Percentiles rank a stretch among this genome's conserved stretches.
Evolutionary conservation across 1,139 yeast species (phyloP).

Genomic region (Blastobotrys aristatus): DNA sequence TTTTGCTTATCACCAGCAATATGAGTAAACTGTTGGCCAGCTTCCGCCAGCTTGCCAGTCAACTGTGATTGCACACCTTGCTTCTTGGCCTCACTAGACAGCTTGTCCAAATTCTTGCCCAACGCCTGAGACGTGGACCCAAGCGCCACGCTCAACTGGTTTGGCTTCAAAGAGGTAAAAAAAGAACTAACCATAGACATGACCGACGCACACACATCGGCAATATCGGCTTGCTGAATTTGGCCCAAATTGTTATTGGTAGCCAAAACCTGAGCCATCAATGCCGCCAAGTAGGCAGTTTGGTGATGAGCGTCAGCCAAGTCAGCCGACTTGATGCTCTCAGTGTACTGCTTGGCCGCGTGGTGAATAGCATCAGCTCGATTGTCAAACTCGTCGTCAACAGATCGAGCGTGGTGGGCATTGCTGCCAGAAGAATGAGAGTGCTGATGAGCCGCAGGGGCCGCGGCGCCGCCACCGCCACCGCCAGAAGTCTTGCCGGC

Average conservation of each 20-base stretch:
- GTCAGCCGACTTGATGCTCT: background rate
- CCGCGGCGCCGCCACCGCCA: background rate
- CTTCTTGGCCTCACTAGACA: conserved; percentile 1
- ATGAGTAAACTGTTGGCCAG: background rate
- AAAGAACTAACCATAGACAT: conserved; percentile 25
- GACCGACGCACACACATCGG: conserved; percentile 20
- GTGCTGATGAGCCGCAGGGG: background rate
- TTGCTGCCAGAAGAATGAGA: no score
- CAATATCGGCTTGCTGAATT: background rate
- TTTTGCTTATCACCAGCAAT: background rate
- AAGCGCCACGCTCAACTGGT: background rate
- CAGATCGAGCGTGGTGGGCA: no score
- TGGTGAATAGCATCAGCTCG: background rate
- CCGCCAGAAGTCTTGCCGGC: background rate
- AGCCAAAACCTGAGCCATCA: background rate
- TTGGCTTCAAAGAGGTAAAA: background rate
- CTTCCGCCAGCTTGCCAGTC: conserved; percentile 3
- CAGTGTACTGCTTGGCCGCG: background rate
- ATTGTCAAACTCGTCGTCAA: background rate
- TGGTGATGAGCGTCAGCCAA: background rate
- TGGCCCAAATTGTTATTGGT: background rate
- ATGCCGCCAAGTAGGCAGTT: background rate
- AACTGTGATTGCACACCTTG: conserved; percentile 1
- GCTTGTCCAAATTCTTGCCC: background rate
- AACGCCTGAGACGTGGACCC: background rate